Evolutionary conservation across 1,139 yeast genomes (phyloP).

Genomic region (Pichia sp.): DNA sequence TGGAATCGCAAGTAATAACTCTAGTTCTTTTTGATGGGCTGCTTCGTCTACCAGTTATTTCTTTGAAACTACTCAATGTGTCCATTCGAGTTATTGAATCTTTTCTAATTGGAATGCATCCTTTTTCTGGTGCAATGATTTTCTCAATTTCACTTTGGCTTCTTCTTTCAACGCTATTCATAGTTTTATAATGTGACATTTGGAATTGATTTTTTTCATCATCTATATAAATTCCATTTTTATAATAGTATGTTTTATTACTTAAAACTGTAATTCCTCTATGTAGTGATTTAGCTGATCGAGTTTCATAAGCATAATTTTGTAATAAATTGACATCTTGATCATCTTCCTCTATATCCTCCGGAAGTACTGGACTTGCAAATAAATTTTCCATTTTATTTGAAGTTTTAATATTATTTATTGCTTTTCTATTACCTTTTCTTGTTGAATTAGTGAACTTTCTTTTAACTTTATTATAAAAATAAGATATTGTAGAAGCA

Average conservation of each 20-base stretch:
- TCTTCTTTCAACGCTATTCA: neutral
- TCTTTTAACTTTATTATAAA: neutral
- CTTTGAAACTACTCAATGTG: neutral
- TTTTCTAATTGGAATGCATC: conserved; percentile 19
- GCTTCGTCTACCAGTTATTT: neutral
- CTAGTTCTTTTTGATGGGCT: neutral
- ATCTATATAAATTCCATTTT: conserved; percentile 1
- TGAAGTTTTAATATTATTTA: too few species aligned
- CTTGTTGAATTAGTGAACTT: neutral
- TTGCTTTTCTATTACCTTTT: neutral
- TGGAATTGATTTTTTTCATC: neutral
- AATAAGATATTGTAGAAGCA: neutral
- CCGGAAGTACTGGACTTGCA: too few species aligned
- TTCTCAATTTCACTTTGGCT: conserved; percentile 14
- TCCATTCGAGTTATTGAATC: conserved; percentile 9
- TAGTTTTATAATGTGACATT: neutral
- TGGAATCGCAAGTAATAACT: neutral
- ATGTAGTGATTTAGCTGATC: neutral
- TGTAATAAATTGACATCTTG: neutral
- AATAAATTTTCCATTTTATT: neutral
- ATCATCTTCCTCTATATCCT: neutral
- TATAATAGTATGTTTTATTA: conserved; percentile 1
- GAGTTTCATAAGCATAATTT: neutral
- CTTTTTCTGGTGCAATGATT: conserved; percentile 16
- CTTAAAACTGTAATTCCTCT: neutral